phyloP scores from a whole-genome alignment of 2,329 filamentous ascomycete genomes.

The Exophiala mesophila region DNA sequence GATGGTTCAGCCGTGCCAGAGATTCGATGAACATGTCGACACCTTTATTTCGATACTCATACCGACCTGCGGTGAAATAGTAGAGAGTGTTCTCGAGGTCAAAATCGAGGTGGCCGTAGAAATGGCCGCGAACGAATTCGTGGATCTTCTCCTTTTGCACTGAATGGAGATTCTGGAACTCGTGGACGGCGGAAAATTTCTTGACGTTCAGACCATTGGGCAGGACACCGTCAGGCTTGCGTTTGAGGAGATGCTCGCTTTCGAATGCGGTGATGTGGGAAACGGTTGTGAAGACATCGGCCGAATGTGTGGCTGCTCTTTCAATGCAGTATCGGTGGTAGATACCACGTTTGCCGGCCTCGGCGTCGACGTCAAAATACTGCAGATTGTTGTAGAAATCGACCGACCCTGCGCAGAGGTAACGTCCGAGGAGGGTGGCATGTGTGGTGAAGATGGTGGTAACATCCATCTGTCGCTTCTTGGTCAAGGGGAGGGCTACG shows the following conservation, averaged over 20 bases:
- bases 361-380: conserved; percentile 90
- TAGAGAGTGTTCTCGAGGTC: conserved; percentile 95
- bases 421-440: conserved; percentile 88
- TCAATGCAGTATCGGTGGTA: conserved; percentile 99
- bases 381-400: conserved; percentile 99
- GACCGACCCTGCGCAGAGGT: conserved; percentile 93
- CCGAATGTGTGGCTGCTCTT: conserved; percentile 81
- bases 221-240: conserved; percentile 92
- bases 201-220: conserved; percentile 97
- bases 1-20: conserved; percentile 87
- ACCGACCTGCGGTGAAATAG: conserved; percentile 93
- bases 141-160: conserved; percentile 97
- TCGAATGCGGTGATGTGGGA: conserved; percentile 98
- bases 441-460: conserved; percentile 99
- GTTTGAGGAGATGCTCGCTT: conserved; percentile 93
- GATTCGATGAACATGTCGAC: conserved; percentile 99
- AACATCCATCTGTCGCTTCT: conserved; percentile 90
- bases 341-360: conserved; percentile 95
- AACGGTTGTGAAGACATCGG: conserved; percentile 97
- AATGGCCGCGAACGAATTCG: conserved; percentile 95
- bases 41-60: conserved; percentile 97
- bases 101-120: conserved; percentile 97
- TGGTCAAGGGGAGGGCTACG: conserved; percentile 84
- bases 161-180: conserved; percentile 97
- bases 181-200: conserved; percentile 96